These are phyloP conservation scores for Cynanchum wilfordii DNA, from an alignment of 257 asterid species.

Conservation along the genomic window DNA sequence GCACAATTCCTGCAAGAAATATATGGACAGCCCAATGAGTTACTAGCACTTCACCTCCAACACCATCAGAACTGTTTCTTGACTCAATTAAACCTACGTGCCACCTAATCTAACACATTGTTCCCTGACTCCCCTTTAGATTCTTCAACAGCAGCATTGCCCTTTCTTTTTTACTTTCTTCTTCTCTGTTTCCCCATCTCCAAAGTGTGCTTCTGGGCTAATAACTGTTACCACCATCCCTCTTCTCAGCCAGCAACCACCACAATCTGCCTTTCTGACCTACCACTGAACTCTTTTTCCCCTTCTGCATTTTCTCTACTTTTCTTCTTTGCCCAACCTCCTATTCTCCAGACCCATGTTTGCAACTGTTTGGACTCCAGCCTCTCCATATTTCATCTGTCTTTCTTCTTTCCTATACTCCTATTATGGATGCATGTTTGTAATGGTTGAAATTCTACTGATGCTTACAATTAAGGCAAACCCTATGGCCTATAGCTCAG, in stretches of 20 bases:
- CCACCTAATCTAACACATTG: not conserved
- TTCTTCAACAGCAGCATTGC: not conserved
- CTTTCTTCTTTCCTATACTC: not conserved
- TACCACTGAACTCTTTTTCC: not conserved
- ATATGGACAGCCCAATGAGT: not conserved
- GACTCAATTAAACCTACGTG: not conserved
- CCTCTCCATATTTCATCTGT: not conserved
- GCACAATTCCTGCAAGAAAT: not conserved
- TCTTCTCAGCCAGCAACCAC: not conserved
- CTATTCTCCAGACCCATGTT: not conserved
- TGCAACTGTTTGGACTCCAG: not conserved
- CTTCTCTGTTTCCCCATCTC: not conserved
- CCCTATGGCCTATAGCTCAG: no score
- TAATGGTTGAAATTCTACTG: not conserved
- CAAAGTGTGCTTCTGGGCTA: not conserved
- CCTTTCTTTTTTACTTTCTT: not conserved
- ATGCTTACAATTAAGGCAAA: not conserved
- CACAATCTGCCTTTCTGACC: not conserved
- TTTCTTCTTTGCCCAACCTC: not conserved
- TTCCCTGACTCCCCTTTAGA: not conserved
- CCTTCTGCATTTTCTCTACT: not conserved
- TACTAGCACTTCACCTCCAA: not conserved
- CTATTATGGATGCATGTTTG: not conserved
- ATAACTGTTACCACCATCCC: not conserved
- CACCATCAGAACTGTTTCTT: not conserved